Evolutionary conservation across 345 rosid genomes (phyloP), one percentile per base, ranked within the genome.

Genomic region (Ailanthus altissimus): DNA sequence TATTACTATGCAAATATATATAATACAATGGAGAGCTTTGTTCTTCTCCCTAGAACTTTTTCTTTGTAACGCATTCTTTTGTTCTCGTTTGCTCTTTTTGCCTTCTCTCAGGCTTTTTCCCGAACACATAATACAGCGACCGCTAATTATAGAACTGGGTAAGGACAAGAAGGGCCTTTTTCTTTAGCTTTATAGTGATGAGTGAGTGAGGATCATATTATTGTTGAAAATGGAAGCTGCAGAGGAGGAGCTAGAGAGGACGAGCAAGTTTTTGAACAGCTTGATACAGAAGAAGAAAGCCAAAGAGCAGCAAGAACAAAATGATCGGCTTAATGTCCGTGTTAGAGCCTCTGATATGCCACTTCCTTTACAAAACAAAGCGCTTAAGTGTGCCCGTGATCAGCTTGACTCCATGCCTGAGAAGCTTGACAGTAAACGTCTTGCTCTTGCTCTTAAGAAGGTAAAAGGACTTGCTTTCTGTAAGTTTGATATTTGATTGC

Each of bases 311-410:
- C 86, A 91, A 23, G 86, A 90, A 15, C 90, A 88, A 72, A 81
- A 74, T 76, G 90, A 82, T 23, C 78, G 42, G 73, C 86, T 89
- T 46, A 89, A 89, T 70, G 88, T 92, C 71, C 91, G 90, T 21
- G 91, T 95, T 70, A 82, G 97, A 82, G 99, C 98, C 69, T 86
- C 93, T 6, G 97, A 96, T 72, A 96, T 96, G 97, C 89, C 99
- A 43, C 67, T 85, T 6, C 71, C 87, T 76, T 68, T 90, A 71
- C 98, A 93, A 81, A 88, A 83, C 77, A 80, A 80, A 64, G 99
- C 99, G 53, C 91, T 96, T 74, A 79, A 75, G 77, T 89, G 88
- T 76, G 91, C 99, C 10, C 93, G 98, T 78, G 88, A 93, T 46
- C 89, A 77, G 65, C 92, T 96, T 74, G 93, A 93, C 81, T 83